Percentiles rank a stretch among this genome's conserved stretches.
These are phyloP conservation scores for Tuber brumale DNA, from an alignment of 495 filamentous ascomycete genomes.

Conservation along the genomic window DNA sequence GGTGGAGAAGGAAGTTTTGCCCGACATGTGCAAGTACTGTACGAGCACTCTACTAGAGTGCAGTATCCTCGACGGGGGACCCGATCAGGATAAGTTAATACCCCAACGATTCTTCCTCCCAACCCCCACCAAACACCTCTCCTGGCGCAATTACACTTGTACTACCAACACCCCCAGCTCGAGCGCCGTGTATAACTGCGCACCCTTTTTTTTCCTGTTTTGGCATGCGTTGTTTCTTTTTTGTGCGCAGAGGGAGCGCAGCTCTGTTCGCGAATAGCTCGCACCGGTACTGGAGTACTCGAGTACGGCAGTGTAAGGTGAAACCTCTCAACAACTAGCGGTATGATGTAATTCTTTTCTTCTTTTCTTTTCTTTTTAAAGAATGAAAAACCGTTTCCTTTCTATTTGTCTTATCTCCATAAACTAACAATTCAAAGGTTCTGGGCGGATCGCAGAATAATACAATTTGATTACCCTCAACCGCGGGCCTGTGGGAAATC, in stretches of 20 bases:
- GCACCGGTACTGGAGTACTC: no score
- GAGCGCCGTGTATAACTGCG: background rate
- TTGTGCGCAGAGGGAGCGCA: background rate
- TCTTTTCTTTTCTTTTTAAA: background rate
- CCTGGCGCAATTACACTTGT: background rate
- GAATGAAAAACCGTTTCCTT: background rate
- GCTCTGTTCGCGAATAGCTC: background rate
- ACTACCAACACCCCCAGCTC: background rate
- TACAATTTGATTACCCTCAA: background rate
- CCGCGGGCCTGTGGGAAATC: background rate
- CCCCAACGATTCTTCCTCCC: background rate
- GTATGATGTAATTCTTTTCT: background rate
- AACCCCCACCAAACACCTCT: background rate
- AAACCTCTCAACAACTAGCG: background rate
- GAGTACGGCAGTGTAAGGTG: background rate
- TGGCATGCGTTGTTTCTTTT: background rate
- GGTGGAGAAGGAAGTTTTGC: background rate
- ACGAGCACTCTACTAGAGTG: background rate
- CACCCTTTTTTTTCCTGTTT: background rate
- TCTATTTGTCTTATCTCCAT: background rate
- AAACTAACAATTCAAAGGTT: background rate
- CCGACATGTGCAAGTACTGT: background rate
- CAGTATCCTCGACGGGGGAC: background rate
- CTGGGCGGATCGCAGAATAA: background rate
- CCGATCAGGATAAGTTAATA: background rate